A percentile compares a stretch with the other conserved stretches of the same genome.
phyloP scores from a whole-genome alignment of 2,329 filamentous ascomycete species.

The Claviceps purpurea region DNA sequence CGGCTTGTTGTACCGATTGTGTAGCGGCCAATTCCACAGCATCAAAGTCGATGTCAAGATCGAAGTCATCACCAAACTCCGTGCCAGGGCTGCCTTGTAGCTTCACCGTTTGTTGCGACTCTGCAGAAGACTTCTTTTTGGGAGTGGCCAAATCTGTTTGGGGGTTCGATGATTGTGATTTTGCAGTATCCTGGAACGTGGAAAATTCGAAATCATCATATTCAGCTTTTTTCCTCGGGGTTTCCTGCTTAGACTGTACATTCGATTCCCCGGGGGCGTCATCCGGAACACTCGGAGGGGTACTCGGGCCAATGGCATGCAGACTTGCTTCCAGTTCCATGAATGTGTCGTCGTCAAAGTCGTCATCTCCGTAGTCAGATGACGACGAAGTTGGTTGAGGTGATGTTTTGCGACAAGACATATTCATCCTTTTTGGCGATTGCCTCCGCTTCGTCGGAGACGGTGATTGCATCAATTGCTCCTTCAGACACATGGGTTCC shows the following conservation, averaged over 20 bases:
- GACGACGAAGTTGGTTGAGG: constrained; percentile 13
- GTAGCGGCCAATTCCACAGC: constrained; percentile 61
- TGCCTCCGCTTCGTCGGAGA: constrained; percentile 28
- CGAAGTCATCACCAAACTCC: constrained; percentile 33
- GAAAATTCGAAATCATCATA: constrained; percentile 57
- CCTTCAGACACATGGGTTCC: constrained; percentile 18
- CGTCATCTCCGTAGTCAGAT: constrained; percentile 41
- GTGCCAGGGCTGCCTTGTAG: constrained; percentile 13
- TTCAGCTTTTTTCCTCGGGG: constrained; percentile 21
- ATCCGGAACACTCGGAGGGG: constrained; percentile 15
- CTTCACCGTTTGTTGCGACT: not conserved
- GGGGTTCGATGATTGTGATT: constrained; percentile 6
- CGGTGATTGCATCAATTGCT: constrained; percentile 24
- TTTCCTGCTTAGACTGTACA: not conserved
- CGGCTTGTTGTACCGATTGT: constrained; percentile 37
- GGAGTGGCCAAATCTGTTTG: constrained; percentile 4
- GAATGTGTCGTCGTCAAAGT: constrained; percentile 47
- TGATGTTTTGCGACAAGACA: constrained; percentile 10
- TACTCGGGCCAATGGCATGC: constrained; percentile 9
- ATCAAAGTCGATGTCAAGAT: constrained; percentile 68
- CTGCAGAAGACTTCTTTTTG: constrained; percentile 4
- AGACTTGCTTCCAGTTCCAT: constrained; percentile 38
- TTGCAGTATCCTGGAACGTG: constrained; percentile 32
- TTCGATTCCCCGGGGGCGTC: constrained; percentile 10
- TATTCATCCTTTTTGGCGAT: constrained; percentile 10